These are phyloP conservation scores for Penicillium janthinellum DNA, from an alignment of 2,329 filamentous ascomycete genomes.

Conservation along the genomic window DNA sequence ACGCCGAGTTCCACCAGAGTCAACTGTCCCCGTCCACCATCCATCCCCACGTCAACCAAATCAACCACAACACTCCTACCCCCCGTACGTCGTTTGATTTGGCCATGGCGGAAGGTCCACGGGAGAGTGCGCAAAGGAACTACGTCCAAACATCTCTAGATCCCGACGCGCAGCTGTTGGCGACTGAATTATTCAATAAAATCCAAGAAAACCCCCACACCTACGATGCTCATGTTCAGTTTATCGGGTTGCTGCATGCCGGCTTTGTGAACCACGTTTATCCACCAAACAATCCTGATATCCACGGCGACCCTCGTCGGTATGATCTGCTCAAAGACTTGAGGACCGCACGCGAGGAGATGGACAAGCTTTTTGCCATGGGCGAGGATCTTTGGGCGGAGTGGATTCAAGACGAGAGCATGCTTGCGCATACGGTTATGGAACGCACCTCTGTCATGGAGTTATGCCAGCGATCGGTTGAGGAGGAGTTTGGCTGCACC, in stretches of 20 bases:
- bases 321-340: constrained; percentile 53
- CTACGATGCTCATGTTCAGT: constrained; percentile 50
- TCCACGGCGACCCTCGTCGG: constrained; percentile 47
- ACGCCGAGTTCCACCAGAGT: constrained; percentile 45
- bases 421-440: constrained; percentile 57
- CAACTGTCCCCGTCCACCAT: constrained; percentile 48
- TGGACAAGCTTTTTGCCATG: constrained; percentile 64
- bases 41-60: constrained; percentile 42
- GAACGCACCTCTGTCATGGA: constrained; percentile 63
- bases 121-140: constrained; percentile 42
- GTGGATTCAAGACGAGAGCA: constrained; percentile 64
- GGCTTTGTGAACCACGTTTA: constrained; percentile 52
- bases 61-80: constrained; percentile 42
- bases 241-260: constrained; percentile 50
- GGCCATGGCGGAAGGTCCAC: constrained; percentile 47
- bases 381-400: constrained; percentile 65
- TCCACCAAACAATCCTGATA: constrained; percentile 47
- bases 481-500: constrained; percentile 63
- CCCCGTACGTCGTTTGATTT: constrained; percentile 49
- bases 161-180: constrained; percentile 43
- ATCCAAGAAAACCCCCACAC: constrained; percentile 50
- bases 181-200: constrained; percentile 44
- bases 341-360: constrained; percentile 55
- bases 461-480: constrained; percentile 60
- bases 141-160: constrained; percentile 47